Base-by-base conservation (phyloP, 2,329 filamentous ascomycete species). In the Fusarium verticillioides region DNA sequence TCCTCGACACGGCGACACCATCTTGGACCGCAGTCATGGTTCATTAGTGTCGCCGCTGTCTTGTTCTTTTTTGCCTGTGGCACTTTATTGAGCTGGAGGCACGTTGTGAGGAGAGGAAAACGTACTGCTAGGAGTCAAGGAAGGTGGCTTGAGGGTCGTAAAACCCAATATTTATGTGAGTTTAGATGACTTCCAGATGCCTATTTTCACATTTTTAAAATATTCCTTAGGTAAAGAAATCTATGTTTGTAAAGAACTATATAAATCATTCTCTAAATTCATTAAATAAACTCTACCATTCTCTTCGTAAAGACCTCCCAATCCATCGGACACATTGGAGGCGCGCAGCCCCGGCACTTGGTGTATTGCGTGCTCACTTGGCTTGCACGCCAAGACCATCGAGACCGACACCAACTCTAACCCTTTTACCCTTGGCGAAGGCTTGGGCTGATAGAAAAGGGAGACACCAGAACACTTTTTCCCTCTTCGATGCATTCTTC, bases 311-410 rank as follows among this genome's bases (percentile, higher is more conserved):
- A 23, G n/a, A 34, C 30, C 16, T 50, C 4, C 16, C 19, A 34
- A 7, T 50, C 9, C 30, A 19, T 13, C n/a, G 13, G 30, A 4
- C 16, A 34, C 16, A 34, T 34, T 5, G 3, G 2, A 12, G 10
- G 19, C 46, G 15, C 15, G 21, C 21, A 21, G 23, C 44, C 36
- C 70, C 65, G 64, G 64, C 42, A 73, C 59, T 72, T 66, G 64
- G 64, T 47, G 49, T 34, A 77, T 77, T 67, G 74, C 75, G 75
- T 77, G 75, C 72, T 77, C 62, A 54, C 37, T 74, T 66, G 57
- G 75, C 75, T 74, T 69, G 47, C 63, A 47, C 21, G 63, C 63
- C 60, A 57, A 76, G 72, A 49, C 54, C 44, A 42, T 62, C 43
- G 42, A 67, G 61, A 56, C 69, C 63, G 40, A 53, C 40, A 47